Conservation (phyloP, 73 alveolate genomes). For the Paramecium primaurelia region DNA sequence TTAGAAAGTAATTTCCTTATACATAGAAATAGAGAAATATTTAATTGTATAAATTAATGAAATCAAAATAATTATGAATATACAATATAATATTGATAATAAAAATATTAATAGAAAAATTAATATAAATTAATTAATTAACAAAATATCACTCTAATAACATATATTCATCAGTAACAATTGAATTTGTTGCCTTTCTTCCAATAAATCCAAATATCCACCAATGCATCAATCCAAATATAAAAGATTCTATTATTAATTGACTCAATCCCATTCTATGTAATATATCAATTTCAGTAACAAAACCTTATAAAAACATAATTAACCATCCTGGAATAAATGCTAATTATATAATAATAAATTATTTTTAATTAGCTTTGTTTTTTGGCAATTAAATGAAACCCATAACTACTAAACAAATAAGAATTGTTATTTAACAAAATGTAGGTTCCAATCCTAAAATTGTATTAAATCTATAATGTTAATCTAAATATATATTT, state of each 20-base stretch:
- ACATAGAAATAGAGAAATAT: not conserved
- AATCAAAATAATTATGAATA: not conserved
- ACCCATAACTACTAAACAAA: not conserved
- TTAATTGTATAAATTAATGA: not conserved
- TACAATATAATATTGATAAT: no score
- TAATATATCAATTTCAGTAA: not conserved
- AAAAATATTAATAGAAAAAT: not conserved
- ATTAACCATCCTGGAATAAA: constrained; percentile 23
- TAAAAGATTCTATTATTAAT: not conserved
- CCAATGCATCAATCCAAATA: not conserved
- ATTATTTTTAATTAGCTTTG: not conserved
- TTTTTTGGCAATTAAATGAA: not conserved
- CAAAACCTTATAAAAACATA: not conserved
- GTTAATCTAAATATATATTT: not conserved
- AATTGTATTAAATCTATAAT: constrained; percentile 15
- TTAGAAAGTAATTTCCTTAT: not conserved
- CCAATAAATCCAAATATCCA: constrained; percentile 3
- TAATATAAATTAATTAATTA: not conserved
- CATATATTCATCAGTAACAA: not conserved
- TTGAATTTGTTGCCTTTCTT: not conserved
- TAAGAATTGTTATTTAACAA: not conserved
- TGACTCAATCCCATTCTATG: constrained; percentile 39
- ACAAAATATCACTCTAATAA: not conserved
- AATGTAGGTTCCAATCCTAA: constrained; percentile 25
- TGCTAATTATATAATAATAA: not conserved